Conservation (phyloP, 306 rosid species). For the Sicyos baderoa region DNA sequence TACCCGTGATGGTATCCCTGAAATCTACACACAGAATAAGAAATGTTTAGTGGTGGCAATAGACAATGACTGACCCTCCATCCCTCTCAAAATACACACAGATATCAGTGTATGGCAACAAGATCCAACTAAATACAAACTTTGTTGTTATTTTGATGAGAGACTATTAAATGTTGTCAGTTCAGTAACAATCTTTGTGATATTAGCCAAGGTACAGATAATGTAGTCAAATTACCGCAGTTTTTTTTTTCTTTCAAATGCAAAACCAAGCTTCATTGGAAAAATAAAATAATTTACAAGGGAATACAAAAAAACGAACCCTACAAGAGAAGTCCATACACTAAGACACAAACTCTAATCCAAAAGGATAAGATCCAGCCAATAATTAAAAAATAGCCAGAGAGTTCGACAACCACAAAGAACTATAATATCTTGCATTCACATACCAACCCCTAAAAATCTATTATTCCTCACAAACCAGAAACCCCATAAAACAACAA, state of each 20-base stretch:
- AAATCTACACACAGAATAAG: constrained; percentile 47
- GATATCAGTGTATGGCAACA: neutral
- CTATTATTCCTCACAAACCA: neutral
- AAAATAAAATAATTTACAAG: neutral
- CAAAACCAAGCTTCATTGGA: neutral
- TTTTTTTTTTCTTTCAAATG: neutral
- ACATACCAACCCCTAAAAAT: no score
- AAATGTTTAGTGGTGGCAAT: constrained; percentile 13
- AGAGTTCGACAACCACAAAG: neutral
- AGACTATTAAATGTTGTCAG: neutral
- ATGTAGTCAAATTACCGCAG: no score
- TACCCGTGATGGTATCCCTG: constrained; percentile 67
- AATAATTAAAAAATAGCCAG: neutral
- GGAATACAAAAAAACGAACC: neutral
- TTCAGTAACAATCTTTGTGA: neutral
- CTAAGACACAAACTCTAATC: neutral
- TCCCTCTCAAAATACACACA: neutral
- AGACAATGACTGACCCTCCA: neutral
- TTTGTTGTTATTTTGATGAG: neutral
- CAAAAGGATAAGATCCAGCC: neutral
- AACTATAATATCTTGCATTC: no score
- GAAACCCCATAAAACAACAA: neutral
- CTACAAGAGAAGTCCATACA: neutral
- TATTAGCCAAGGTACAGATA: neutral
- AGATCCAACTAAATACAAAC: neutral